Base-by-base conservation (phyloP, 768 basidiomycete species). In the Termitomyces sp. region DNA sequence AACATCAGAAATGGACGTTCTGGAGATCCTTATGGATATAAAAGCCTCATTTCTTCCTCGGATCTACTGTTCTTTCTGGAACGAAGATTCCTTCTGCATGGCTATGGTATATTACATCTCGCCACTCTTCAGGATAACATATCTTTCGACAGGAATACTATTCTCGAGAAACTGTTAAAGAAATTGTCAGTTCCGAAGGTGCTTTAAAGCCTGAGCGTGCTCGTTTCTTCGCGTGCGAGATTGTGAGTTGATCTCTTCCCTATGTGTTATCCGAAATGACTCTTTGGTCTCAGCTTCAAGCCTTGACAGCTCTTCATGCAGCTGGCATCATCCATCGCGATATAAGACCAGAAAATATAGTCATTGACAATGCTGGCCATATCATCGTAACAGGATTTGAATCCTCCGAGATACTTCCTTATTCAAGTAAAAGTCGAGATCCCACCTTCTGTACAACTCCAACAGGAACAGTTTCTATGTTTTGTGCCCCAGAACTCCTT, bases 401-500 rank as follows among this genome's bases (percentile, higher is more conserved):
- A 16, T 63, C 62, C 42, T 73, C 80, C n/a, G 63, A 71, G 50
- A 63, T 70, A 63, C 65, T 73, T 45, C 82, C 82, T 5, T 68
- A 68, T 7, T 52, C 54, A 32, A 50, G 31, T 23, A 54, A 52
- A 37, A 60, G 46, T 38, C 59, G 45, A 43, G 66, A 72, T 46
- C 75, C 76, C 56, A 67, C 82, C 12, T 83, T 84, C 66, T 53
- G 66, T n/a, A 73, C 67, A 21, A 77, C 69, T 57, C 77, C 82
- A 1, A 61, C 62, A 44, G 12, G 53, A 25, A 25, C 40, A 9
- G 40, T 47, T n/a, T 58, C 57, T 52, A 45, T 63, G 41, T 82
- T 78, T 61, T 72, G 69, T 21, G 81, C 84, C 4, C 84, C 85
- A 1, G 84, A 86, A 59, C 58, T 82, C 0, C 57, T 83, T 12